Evolutionary conservation across 164 flowering plant genomes (phyloP), one percentile per base, ranked within the genome.

Genomic region (Chimonanthus praecox): DNA sequence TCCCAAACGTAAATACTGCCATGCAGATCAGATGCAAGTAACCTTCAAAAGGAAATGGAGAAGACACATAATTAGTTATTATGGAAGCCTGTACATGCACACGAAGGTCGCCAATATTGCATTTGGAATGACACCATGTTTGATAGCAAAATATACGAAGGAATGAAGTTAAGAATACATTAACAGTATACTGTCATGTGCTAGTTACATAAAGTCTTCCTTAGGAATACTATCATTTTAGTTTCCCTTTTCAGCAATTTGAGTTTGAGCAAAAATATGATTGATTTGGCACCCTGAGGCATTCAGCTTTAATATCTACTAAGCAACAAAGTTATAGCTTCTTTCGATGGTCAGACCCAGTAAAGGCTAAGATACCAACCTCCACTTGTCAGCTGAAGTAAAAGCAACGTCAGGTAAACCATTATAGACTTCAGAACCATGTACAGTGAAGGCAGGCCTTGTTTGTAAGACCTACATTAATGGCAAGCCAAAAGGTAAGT

Each of bases 1-100:
- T 95, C 99, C 99, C 99, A 95, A 67, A 90, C 50, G 74, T 82
- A 82, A 70, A 95, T 75, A n/a, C 66, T 74, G 49, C 99, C 97
- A 76, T 70, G 64, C 20, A 84, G 75, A 83, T 88, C 94, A 77
- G 92, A 89, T 77, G 96, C 98, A 80, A 93, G 75, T 76, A 93
- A 65, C 86, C 99, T 95, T 69, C 71, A 69, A 7, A 11, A 60
- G 16, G 33, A 47, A 54, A 21, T 64, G 33, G 16, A 60, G 46
- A 48, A 72, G 44, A 2, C 21, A 68, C 49, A 47, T n/a, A 18
- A 64, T 58, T 71, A 68, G 43, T 71, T 13, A 54, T 5, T 13
- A 10, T 6, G 16, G 16, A 54, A 54, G 16, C 15, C 11, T 13
- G 60, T n/a, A 54, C 3, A 54, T n/a, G 16, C 60, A 54, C 11